Evolutionary conservation across 2,329 filamentous ascomycete species (phyloP), one percentile per base, ranked within the genome.

Genomic region (Aspergillus terreus): DNA sequence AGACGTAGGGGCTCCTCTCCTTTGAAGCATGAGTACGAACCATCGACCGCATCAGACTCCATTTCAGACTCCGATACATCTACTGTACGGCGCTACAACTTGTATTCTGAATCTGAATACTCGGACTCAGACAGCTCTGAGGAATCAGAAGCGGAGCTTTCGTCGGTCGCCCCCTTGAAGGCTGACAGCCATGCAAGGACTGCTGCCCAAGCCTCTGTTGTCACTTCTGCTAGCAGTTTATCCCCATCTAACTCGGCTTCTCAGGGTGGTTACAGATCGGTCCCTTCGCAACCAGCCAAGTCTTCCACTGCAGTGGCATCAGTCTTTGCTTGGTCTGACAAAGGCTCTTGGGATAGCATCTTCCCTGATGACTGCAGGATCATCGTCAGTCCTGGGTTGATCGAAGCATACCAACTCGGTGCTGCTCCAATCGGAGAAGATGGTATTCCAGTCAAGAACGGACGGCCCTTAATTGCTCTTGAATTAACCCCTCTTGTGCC

Each of bases 1-100:
- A 69, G 86, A 64, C 83, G 92, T 42, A 84, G 91, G 15, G 87
- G 85, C 1, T 97, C 94, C 0, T 99, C 94, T 1, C 94, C 94
- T 0, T 77, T 99, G 46, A 99, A 99, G 74, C 92, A 97, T 66
- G 92, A 99, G 72, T 99, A 96, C 63, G 86, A 92, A 56, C 92
- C 92, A 12, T 97, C 94, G 14, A 84, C 83, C 6, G 83, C 82
- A 43, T 85, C 84, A 0, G 81, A 82, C 40, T 83, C 83, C 6
- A 79, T 79, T 7, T 79, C 76, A 1, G 66, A 82, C 49, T 84
- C 80, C 43, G 73, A 80, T 35, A 75, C 74, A 32, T 83, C 80
- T 5, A 79, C 78, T 21, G 79, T 82, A n/a, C 77, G 79, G 30
- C 78, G 76, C 25, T 76, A 79, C 33, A 75, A 76, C 44, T 67